Evolutionary conservation across 371 early-diverging fungal species (phyloP), one percentile per base, ranked within the genome.

Genomic region (Apophysomyces elegans): DNA sequence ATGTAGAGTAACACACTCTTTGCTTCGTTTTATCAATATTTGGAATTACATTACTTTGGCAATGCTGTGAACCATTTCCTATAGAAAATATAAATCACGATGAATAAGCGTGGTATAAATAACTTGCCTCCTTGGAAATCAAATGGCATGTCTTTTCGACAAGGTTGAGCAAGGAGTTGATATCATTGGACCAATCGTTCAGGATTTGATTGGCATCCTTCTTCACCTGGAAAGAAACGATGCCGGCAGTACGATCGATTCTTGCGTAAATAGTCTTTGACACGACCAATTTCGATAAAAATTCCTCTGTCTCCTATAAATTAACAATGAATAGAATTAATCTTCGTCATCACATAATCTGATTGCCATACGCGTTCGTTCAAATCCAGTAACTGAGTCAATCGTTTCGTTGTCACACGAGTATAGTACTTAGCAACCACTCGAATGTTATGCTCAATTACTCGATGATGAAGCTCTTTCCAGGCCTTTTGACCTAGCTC

Each of bases 371-470:
- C 72, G 65, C 76, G 76, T 59, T 81, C 80, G 26, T 71, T 81
- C 68, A 81, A 64, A 69, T 84, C 84, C 56, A 81, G 65, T 13
- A 81, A 65, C 59, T 80, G 81, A 37, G 78, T 78, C 63, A 81
- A 70, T 60, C 81, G 88, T 76, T 87, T 86, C 45, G 90, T 87
- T 7, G 93, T 87, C 56, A 97, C 92, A 41, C 95, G 89, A 21
- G 91, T 91, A 76, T 99, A 99, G 77, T 97, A 98, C 74, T 93
- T 93, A 47, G 96, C 94, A 69, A 98, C 86, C 4, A 99, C 97
- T 9, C 98, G 94, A 68, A 98, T 92, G 74, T 99, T 99, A 90
- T 98, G 99, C 74, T 99, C 99, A 66, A 95, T 92, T 7, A 97
- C 96, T 26, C 99, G 90, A 66, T 93, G 86, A 71, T 96, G 96